phyloP scores from a whole-genome alignment of 2,329 filamentous ascomycete genomes.

The Nemania sp. region DNA sequence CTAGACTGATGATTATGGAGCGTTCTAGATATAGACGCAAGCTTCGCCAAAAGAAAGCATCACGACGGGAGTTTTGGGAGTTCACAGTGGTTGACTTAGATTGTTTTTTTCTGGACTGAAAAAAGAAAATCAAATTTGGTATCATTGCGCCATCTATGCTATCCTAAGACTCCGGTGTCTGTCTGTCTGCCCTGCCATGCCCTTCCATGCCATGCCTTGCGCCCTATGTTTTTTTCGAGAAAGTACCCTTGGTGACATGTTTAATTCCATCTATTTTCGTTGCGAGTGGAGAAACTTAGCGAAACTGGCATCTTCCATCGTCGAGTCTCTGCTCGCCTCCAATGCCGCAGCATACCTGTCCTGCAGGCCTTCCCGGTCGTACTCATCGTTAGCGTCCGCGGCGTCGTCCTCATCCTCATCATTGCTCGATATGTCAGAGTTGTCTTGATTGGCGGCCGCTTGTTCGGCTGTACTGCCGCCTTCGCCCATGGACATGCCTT shows the following conservation, averaged over 20 bases:
- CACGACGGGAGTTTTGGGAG: conserved; percentile 40
- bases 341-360: conserved; percentile 82
- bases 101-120: conserved; percentile 14
- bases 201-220: background rate
- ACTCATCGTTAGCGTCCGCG: conserved; percentile 69
- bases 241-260: background rate
- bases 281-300: conserved; percentile 69
- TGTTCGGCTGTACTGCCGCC: conserved; percentile 41
- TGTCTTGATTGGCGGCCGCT: conserved; percentile 57
- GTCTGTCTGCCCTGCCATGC: conserved; percentile 32
- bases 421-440: conserved; percentile 59
- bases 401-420: conserved; percentile 69
- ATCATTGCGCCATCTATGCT: conserved; percentile 46
- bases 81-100: conserved; percentile 30
- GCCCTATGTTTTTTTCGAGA: background rate
- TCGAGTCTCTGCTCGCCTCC: conserved; percentile 65
- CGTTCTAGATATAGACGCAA: conserved; percentile 2
- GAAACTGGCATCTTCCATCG: conserved; percentile 69
- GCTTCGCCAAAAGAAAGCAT: conserved; percentile 16
- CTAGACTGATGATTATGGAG: conserved; percentile 9
- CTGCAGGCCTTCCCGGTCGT: conserved; percentile 74
- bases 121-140: conserved; percentile 42
- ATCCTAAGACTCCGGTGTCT: conserved; percentile 13
- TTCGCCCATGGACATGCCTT: conserved; percentile 76
- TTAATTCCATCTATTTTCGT: conserved; percentile 40